These are phyloP conservation scores for Inonotus hispidus DNA, from an alignment of 1,284 basidiomycete species.

Conservation along the genomic window DNA sequence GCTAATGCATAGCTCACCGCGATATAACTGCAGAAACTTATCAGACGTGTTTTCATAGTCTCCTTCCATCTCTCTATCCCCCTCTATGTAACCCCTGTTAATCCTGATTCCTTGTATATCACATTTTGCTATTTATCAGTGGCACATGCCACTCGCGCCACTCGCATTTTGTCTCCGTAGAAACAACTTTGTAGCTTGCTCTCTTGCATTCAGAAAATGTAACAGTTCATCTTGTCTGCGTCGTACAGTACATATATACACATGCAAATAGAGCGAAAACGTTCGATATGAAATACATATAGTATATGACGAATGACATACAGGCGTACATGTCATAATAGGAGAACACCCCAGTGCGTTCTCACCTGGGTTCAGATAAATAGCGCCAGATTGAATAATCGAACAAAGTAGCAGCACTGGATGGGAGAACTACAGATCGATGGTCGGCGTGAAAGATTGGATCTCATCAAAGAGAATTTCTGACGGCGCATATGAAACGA, in stretches of 20 bases:
- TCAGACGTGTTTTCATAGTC: slow-evolving; percentile 1
- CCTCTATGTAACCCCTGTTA: background rate
- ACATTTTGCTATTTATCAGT: background rate
- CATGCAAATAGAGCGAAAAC: background rate
- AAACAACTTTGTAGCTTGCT: background rate
- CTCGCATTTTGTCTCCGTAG: background rate
- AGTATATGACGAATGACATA: background rate
- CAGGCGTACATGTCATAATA: background rate
- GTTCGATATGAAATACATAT: background rate
- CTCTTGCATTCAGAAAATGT: background rate
- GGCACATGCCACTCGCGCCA: background rate
- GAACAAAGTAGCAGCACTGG: background rate
- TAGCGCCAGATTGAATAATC: background rate
- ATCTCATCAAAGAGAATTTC: slow-evolving; percentile 65
- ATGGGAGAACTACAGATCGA: background rate
- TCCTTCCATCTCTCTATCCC: background rate
- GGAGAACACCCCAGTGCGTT: background rate
- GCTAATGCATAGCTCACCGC: background rate
- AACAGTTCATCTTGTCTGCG: background rate
- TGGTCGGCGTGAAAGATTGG: slow-evolving; percentile 41
- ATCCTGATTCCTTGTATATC: background rate
- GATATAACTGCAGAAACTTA: background rate
- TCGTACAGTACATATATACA: background rate
- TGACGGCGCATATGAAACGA: slow-evolving; percentile 17
- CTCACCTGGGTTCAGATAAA: background rate